Evolutionary conservation across 768 basidiomycete species (phyloP).

Genomic region (Trametes maxima): DNA sequence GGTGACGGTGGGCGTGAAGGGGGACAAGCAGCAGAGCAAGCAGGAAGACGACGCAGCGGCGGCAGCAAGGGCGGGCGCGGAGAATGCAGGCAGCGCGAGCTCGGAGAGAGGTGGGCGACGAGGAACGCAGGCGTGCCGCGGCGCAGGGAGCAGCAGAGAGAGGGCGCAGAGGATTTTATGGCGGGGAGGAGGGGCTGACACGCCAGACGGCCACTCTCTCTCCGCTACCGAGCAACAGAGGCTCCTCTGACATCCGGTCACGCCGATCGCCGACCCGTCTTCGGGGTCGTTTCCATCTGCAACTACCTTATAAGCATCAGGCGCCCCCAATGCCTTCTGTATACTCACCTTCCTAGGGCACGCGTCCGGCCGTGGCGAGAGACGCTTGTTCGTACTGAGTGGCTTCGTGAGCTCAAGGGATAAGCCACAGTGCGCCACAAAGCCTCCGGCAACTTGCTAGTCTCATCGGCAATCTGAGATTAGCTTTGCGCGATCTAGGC

Average conservation of each 20-base stretch:
- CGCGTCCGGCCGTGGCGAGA: too few species aligned
- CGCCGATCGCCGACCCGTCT: background rate
- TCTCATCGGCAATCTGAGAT: background rate
- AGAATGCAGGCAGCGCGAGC: constrained; percentile 3
- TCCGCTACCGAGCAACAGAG: background rate
- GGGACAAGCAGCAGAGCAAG: background rate
- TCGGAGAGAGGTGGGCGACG: constrained; percentile 2
- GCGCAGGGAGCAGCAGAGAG: background rate
- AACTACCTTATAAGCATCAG: background rate
- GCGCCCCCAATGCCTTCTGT: too few species aligned
- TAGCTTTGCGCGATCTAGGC: background rate
- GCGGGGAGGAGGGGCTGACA: background rate
- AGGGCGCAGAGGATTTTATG: background rate
- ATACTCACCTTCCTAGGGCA: too few species aligned
- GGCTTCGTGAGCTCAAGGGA: background rate
- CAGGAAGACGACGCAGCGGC: background rate
- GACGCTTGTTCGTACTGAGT: background rate
- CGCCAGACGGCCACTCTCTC: background rate
- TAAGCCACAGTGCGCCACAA: constrained; percentile 1
- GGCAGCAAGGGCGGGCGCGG: background rate
- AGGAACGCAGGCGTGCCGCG: constrained; percentile 2
- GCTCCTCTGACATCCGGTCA: constrained; percentile 1
- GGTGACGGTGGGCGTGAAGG: constrained; percentile 8
- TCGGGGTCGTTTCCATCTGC: background rate
- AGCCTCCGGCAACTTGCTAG: background rate